Evolutionary conservation across 2,329 filamentous ascomycete species (phyloP).

Genomic region (Beauveria brongniartii): DNA sequence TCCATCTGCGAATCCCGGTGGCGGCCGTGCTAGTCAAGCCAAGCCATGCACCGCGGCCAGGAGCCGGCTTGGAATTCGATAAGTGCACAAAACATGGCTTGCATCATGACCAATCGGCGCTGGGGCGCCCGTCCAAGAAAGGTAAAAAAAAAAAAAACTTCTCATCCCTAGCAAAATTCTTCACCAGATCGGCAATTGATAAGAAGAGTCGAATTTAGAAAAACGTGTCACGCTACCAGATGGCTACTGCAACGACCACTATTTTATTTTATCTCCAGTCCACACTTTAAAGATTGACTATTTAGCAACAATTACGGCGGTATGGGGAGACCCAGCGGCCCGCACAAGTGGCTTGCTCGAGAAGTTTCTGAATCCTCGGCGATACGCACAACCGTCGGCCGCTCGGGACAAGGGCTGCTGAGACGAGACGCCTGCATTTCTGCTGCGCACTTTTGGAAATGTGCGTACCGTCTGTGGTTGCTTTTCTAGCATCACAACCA

Average conservation of each 20-base stretch:
- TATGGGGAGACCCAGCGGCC: neutral
- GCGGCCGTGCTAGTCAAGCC: slow-evolving; percentile 3
- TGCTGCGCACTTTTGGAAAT: neutral
- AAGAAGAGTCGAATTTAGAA: neutral
- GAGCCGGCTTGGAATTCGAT: slow-evolving; percentile 2
- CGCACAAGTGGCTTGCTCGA: neutral
- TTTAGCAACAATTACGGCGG: neutral
- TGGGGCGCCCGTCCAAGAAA: neutral
- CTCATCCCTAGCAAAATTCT: neutral
- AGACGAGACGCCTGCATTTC: too few species aligned
- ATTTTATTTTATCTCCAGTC: neutral
- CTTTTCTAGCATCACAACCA: neutral
- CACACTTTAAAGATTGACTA: neutral
- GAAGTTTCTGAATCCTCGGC: neutral
- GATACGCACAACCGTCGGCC: slow-evolving; percentile 2
- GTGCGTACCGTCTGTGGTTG: neutral
- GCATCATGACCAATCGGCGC: slow-evolving; percentile 3
- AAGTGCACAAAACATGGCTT: slow-evolving; percentile 2
- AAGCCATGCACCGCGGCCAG: neutral
- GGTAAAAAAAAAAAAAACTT: neutral
- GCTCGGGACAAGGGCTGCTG: neutral
- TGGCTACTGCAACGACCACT: neutral
- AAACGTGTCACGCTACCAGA: neutral
- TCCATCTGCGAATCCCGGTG: neutral
- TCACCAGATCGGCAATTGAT: slow-evolving; percentile 2